Conservation (phyloP, 192 early-diverging fungal genomes). For the Endogone sp. region DNA sequence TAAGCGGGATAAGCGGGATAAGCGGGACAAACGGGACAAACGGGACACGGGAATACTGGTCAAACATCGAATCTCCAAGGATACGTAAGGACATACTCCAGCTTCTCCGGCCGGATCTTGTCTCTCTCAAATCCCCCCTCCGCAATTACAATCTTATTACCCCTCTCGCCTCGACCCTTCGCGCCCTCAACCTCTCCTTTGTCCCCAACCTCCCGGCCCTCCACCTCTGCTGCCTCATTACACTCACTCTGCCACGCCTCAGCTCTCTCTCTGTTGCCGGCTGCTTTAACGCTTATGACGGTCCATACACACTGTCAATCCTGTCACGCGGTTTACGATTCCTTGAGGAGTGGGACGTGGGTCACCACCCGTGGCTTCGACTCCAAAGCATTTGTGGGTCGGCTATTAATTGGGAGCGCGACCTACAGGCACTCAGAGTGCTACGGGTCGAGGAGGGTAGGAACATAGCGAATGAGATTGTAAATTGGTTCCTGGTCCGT, state of each 20-base stretch:
- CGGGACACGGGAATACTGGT: too few species aligned
- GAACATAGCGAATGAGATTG: too few species aligned
- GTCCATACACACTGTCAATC: conserved; percentile 5
- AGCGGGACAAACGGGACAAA: too few species aligned
- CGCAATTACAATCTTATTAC: background rate
- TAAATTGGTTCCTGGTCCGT: too few species aligned
- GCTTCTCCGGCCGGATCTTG: background rate
- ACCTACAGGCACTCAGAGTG: background rate
- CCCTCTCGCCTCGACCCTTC: background rate
- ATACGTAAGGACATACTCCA: background rate
- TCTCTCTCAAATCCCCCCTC: background rate
- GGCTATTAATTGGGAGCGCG: background rate
- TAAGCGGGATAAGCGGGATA: too few species aligned
- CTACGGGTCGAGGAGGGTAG: background rate
- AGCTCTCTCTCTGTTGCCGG: conserved; percentile 7
- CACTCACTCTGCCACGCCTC: conserved; percentile 10
- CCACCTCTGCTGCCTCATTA: conserved; percentile 4
- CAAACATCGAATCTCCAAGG: too few species aligned
- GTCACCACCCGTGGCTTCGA: conserved; percentile 10
- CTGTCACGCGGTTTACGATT: conserved; percentile 12
- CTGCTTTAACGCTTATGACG: conserved; percentile 2
- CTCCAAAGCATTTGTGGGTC: too few species aligned
- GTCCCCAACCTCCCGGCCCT: conserved; percentile 9
- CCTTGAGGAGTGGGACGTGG: conserved; percentile 17
- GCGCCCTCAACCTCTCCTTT: conserved; percentile 16